Base-by-base conservation (phyloP, 2,329 filamentous ascomycete genomes). In the Aulographum hederae region DNA sequence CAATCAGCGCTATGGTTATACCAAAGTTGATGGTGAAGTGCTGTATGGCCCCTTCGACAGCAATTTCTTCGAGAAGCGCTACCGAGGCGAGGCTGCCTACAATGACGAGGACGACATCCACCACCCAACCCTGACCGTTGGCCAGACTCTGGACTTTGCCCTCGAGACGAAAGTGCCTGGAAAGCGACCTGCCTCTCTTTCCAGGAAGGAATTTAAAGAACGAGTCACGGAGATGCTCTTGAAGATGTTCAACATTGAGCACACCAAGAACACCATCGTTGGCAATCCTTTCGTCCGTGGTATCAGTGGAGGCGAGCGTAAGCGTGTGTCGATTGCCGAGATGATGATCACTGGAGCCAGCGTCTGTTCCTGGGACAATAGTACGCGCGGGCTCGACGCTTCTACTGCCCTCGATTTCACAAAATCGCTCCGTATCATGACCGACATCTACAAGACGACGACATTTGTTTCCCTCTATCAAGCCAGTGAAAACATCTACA, bases 241-340 rank as follows among this genome's bases (percentile, higher is more conserved):
- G 32, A 81, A 80, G 46, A 89, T 91, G 78, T 91, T 93, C 62
- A 89, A 86, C 47, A 92, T 93, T 33, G 78, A 85, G 50, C 82
- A 93, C 51, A 91, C 82, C 0, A 67, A 71, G 32, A 69, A 84
- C 47, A 94, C 85, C 0, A 71, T 86, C 18, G 81, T 93, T 17
- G 85, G 85, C 5, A 78, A 89, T 39, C 68, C 71, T 1, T 82
- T 86, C 39, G 67, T 89, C 14, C 73, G 79, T 31, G 84, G 82
- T 49, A 65, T 91, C 1, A 81, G 73, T 28, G 82, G 78, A 38
- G 79, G 76, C 34, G 80, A 86, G 54, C 63, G 77, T 34, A 82
- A 82, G 56, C 73, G 78, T 39, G 79, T 85, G 5, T 78, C 73
- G 15, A 86, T 91, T 37, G 78, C 78, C 1, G 81, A 89, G 50